Conservation (phyloP, 2,329 filamentous ascomycete species). For the Aspergillus arachidicola region DNA sequence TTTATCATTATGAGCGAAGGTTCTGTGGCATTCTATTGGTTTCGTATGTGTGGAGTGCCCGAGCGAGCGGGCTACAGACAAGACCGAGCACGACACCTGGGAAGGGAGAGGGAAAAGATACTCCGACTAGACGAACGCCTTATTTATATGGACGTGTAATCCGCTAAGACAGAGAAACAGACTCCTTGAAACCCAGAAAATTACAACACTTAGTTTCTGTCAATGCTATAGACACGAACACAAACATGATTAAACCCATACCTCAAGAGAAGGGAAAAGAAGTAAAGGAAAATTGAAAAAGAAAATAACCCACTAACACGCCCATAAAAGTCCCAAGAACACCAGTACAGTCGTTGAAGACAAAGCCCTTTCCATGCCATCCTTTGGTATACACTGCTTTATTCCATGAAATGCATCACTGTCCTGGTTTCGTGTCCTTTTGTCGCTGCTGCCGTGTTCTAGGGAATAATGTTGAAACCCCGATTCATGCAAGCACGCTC, state of each 20-base stretch:
- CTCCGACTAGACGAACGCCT: no score
- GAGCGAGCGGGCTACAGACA: no score
- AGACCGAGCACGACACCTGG: no score
- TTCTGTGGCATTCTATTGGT: no score
- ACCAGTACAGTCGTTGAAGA: slow-evolving; percentile 11
- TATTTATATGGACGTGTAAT: not conserved
- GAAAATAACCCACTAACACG: not conserved
- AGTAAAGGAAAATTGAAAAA: not conserved
- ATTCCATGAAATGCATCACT: not conserved
- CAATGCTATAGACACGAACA: not conserved
- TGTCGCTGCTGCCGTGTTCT: not conserved
- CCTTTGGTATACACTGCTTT: not conserved
- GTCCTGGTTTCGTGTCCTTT: not conserved
- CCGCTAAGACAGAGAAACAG: not conserved
- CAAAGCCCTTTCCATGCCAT: not conserved
- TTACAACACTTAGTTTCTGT: not conserved
- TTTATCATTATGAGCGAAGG: no score
- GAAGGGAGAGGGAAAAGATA: no score
- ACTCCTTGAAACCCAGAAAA: not conserved
- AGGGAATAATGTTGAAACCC: slow-evolving; percentile 5
- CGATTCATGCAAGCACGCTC: not conserved
- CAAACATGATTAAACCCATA: not conserved
- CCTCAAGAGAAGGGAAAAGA: not conserved
- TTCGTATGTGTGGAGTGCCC: no score
- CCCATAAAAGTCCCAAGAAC: not conserved